Evolutionary conservation across 1,284 basidiomycete species (phyloP), one percentile per base, ranked within the genome.

Genomic region (Fomitopsis betulina): DNA sequence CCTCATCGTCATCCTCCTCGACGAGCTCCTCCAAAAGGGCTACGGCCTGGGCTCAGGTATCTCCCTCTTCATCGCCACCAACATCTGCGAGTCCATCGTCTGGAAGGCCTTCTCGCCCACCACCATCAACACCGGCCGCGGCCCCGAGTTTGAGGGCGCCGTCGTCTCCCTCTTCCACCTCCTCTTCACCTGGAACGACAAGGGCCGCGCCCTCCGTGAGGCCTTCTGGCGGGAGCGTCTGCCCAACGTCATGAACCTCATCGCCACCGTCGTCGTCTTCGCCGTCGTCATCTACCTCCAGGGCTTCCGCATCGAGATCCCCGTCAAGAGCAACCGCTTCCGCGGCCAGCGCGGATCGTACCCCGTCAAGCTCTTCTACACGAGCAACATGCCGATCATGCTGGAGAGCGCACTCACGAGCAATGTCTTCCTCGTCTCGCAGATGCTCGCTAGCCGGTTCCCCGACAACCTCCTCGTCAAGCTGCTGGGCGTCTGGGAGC

Each of bases 301-400:
- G 76, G 96, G 97, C 32, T 99, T 99, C 91, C 85, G 96, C 61
- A 92, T 98, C 66, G 96, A 99, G 75, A 98, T 99, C 71, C 96
- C 96, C 17, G 93, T 99, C 75, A 98, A 99, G 85, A 91, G 87
- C 75, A 96, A 94, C 82, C 86, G 88, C 64, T 95, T 96, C 89
- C 86, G 95, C 63, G 96, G 97, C 33, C 95, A 98, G 76, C 86
- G 94, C 53, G 95, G 93, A 51, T 86, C 87, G 38, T 99, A 97
- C 82, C 96, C 97, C 59, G 86, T 99, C 79, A 99, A 98, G 80
- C 86, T 99, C 49, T 99, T 99, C 80, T 99, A 99, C 80, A 98
- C 96, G 25, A 91, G 87, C 63, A 99, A 98, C 82, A 98, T 98
- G 96, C 96, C 96, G 63, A 99, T 99, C 82, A 99, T 99, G 96